phyloP scores from a whole-genome alignment of 2,329 filamentous ascomycete genomes.

The Phaeophleospora eucalypticola region DNA sequence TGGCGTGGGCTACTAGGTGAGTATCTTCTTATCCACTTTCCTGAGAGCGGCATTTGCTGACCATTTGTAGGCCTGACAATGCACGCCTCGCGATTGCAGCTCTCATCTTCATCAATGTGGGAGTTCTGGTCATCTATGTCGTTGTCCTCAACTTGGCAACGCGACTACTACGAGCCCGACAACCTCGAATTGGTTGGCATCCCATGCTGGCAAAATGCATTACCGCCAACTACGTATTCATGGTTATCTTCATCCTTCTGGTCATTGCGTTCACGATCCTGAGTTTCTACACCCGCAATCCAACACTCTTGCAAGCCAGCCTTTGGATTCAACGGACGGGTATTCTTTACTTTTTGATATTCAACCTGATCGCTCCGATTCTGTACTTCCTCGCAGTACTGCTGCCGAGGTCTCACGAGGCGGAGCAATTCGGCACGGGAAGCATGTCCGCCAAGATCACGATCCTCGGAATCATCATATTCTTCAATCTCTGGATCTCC shows the following conservation, averaged over 20 bases:
- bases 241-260: slow-evolving; percentile 13
- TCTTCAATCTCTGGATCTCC: slow-evolving; percentile 14
- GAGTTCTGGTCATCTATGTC: slow-evolving; percentile 31
- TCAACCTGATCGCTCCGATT: slow-evolving; percentile 58
- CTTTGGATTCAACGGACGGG: slow-evolving; percentile 42
- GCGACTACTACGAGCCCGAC: slow-evolving; percentile 26
- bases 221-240: slow-evolving; percentile 3
- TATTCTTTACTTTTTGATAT: slow-evolving; percentile 56
- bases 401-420: background rate
- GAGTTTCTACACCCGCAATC: slow-evolving; percentile 12
- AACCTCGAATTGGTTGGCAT: slow-evolving; percentile 30
- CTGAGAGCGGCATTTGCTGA: too few relatives aligned
- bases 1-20: background rate
- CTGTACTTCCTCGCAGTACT: slow-evolving; percentile 47
- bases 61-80: background rate
- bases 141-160: slow-evolving; percentile 29
- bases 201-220: background rate
- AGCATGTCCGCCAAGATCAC: slow-evolving; percentile 13
- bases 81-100: slow-evolving; percentile 24
- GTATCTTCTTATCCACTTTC: too few relatives aligned
- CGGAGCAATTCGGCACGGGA: slow-evolving; percentile 16
- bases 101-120: slow-evolving; percentile 30
- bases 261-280: slow-evolving; percentile 16
- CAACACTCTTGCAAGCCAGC: background rate
- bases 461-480: slow-evolving; percentile 10